Percentiles rank a stretch among this genome's conserved stretches.
Evolutionary conservation across 2,329 filamentous ascomycete species (phyloP).

Genomic region (Colletotrichum tamarilloi): DNA sequence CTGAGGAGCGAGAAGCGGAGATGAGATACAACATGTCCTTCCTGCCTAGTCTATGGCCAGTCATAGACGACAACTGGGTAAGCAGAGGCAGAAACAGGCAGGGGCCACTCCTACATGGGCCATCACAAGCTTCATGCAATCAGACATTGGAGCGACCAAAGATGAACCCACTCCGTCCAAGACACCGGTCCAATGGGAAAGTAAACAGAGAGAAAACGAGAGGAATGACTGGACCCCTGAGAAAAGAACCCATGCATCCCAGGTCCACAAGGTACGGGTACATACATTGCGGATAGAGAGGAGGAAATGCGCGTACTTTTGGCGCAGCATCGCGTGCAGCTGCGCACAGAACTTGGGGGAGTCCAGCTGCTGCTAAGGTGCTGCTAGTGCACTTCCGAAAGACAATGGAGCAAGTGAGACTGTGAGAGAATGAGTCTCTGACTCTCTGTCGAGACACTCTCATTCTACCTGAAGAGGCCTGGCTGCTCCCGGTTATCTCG

Average conservation of each 20-base stretch:
- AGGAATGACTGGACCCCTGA: conserved; percentile 15
- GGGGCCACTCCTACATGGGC: neutral
- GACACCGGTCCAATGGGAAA: neutral
- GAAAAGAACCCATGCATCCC: neutral
- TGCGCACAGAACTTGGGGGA: neutral
- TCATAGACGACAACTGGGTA: neutral
- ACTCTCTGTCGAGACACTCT: neutral
- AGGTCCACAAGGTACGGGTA: neutral
- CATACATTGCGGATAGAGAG: neutral
- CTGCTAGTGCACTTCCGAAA: neutral
- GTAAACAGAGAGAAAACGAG: neutral
- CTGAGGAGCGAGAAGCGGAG: neutral
- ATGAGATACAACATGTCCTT: neutral
- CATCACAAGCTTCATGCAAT: conserved; percentile 32
- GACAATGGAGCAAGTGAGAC: neutral
- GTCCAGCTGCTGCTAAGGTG: neutral
- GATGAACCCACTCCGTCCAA: neutral
- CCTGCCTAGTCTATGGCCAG: too few species aligned
- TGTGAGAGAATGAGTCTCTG: too few species aligned
- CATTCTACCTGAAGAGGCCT: neutral
- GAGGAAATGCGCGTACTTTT: conserved; percentile 6
- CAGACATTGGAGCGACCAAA: conserved; percentile 2
- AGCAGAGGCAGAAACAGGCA: neutral
- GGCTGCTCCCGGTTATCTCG: neutral
- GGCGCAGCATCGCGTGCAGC: neutral